A percentile compares a stretch with the other conserved stretches of the same genome.
phyloP scores from a whole-genome alignment of 2,329 filamentous ascomycete species.

The Metarhizium album region DNA sequence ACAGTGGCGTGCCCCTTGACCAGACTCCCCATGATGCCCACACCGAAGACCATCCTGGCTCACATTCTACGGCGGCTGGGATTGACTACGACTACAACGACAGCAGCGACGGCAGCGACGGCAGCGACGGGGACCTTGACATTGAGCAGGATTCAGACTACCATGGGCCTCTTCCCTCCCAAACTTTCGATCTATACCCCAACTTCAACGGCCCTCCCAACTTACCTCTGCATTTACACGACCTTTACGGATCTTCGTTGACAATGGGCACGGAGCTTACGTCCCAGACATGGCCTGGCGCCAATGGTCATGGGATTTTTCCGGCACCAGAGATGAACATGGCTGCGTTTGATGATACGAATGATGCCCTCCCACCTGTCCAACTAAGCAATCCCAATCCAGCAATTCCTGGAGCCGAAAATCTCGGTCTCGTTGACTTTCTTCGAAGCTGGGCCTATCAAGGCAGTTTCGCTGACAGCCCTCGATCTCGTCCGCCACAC shows the following conservation, averaged over 20 bases:
- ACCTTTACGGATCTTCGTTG: background rate
- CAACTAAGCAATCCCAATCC: conserved; percentile 23
- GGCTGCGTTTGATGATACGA: background rate
- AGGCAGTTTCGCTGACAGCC: conserved; percentile 15
- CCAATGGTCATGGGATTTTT: background rate
- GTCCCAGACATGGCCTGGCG: conserved; percentile 1
- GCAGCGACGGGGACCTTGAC: conserved; percentile 21
- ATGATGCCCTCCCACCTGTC: conserved; percentile 9
- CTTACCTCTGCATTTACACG: background rate
- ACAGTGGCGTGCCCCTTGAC: conserved; percentile 20
- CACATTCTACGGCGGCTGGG: background rate
- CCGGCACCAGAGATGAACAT: conserved; percentile 1
- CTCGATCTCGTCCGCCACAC: conserved; percentile 16
- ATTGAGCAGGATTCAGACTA: conserved; percentile 6
- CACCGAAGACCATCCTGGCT: background rate
- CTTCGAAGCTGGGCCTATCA: conserved; percentile 37
- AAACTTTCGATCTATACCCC: background rate
- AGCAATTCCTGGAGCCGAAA: conserved; percentile 34
- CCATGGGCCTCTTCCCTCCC: conserved; percentile 4
- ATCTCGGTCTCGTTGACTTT: conserved; percentile 39
- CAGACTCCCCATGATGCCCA: background rate
- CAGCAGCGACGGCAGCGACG: background rate
- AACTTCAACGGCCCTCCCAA: conserved; percentile 1
- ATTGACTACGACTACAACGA: background rate
- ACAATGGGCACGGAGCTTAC: conserved; percentile 1